phyloP scores from a whole-genome alignment of 2,329 filamentous ascomycete species.

The Myotisia sp. region DNA sequence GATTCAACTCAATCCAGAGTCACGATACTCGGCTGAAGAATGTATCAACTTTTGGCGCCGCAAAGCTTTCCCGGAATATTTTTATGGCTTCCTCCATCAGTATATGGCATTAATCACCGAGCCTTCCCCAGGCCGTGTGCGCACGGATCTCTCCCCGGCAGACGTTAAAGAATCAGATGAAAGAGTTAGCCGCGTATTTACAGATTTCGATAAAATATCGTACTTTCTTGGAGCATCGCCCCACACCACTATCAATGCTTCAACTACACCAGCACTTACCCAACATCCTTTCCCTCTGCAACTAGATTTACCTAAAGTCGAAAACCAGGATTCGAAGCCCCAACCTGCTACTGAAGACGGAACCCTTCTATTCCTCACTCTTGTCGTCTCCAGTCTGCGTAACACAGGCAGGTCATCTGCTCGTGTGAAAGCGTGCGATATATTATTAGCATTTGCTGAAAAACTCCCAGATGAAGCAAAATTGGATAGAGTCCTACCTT shows the following conservation, averaged over 20 bases:
- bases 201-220: conserved; percentile 95
- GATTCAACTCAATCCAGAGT: conserved; percentile 87
- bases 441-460: conserved; percentile 83
- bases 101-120: conserved; percentile 96
- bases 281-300: conserved; percentile 51
- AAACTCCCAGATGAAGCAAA: conserved; percentile 89
- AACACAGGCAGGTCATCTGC: conserved; percentile 83
- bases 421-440: conserved; percentile 74
- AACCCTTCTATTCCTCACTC: conserved; percentile 77
- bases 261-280: conserved; percentile 22
- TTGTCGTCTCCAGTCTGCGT: conserved; percentile 75
- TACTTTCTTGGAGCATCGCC: conserved; percentile 73
- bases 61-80: conserved; percentile 90
- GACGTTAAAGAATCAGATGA: conserved; percentile 83
- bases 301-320: conserved; percentile 73
- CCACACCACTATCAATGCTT: conserved; percentile 24
- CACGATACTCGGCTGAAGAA: conserved; percentile 82
- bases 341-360: conserved; percentile 65
- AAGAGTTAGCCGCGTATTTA: conserved; percentile 80
- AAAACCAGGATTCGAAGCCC: conserved; percentile 50
- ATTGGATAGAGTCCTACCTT: conserved; percentile 80
- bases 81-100: conserved; percentile 93
- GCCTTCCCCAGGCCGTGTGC: conserved; percentile 62
- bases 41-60: conserved; percentile 84
- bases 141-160: conserved; percentile 51